Evolutionary conservation across 2,329 filamentous ascomycete genomes (phyloP).

Genomic region (Botrytis sinoallii): DNA sequence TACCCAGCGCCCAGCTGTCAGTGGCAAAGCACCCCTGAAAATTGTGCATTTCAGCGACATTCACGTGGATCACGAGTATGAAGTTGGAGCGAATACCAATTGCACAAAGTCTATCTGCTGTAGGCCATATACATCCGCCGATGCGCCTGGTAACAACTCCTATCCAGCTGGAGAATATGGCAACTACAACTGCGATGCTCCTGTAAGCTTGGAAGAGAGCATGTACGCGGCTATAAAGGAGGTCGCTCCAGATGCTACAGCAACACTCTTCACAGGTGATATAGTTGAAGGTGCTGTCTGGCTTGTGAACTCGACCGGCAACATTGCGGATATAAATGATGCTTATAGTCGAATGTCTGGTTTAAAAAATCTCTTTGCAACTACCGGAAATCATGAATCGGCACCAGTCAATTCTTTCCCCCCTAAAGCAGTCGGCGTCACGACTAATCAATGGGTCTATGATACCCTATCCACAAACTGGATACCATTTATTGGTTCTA

Average conservation of each 20-base stretch:
- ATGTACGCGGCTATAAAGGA: constrained; percentile 41
- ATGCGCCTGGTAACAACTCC: constrained; percentile 40
- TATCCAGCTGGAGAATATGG: constrained; percentile 42
- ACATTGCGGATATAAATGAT: constrained; percentile 38
- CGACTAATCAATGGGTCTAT: constrained; percentile 41
- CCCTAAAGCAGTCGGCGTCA: constrained; percentile 27
- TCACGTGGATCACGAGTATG: constrained; percentile 43
- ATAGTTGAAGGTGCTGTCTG: constrained; percentile 42
- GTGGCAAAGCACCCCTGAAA: constrained; percentile 40
- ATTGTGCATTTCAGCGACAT: constrained; percentile 45
- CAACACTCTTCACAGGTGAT: constrained; percentile 44
- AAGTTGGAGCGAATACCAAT: constrained; percentile 41
- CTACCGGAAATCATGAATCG: constrained; percentile 43
- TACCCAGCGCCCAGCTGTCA: constrained; percentile 38
- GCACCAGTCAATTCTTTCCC: constrained; percentile 40
- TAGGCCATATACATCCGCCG: constrained; percentile 38
- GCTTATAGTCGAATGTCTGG: constrained; percentile 39
- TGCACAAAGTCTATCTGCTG: constrained; percentile 46
- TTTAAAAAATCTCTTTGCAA: constrained; percentile 39
- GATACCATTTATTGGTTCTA: constrained; percentile 37
- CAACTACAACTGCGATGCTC: constrained; percentile 41
- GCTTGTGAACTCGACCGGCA: constrained; percentile 36
- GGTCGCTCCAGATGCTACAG: constrained; percentile 33
- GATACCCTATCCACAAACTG: constrained; percentile 39
- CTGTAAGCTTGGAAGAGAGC: constrained; percentile 41